Evolutionary conservation across 2,329 filamentous ascomycete genomes (phyloP).

Genomic region (Zasmidium cellare): DNA sequence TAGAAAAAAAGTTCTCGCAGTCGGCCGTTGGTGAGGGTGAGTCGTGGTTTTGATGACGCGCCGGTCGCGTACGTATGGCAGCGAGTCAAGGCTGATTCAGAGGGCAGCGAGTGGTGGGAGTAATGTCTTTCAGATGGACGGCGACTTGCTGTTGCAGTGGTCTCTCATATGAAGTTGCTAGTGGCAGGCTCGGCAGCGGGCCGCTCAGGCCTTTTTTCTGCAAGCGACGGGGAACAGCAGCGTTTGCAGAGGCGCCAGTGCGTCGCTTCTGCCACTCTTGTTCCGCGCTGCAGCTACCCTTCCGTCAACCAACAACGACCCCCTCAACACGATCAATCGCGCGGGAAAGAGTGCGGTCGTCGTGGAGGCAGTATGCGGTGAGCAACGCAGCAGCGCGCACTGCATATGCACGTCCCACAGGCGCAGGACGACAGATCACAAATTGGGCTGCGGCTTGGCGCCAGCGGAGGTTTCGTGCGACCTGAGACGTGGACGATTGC

Average conservation of each 20-base stretch:
- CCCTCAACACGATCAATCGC: not conserved
- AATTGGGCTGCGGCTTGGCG: conserved; percentile 5
- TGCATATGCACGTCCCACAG: not conserved
- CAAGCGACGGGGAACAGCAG: not conserved
- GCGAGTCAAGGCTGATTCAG: not conserved
- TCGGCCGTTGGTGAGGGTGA: not conserved
- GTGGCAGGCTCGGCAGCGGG: not conserved
- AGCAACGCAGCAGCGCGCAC: not conserved
- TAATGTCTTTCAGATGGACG: not conserved
- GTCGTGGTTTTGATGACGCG: not conserved
- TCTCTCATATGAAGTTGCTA: not conserved
- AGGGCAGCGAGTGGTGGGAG: not conserved
- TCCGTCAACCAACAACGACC: not conserved
- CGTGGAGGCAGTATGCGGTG: not conserved
- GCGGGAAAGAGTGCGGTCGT: not conserved
- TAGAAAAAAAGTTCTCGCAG: not conserved
- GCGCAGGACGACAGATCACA: not conserved
- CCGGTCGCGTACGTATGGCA: not conserved
- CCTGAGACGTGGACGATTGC: conserved; percentile 1
- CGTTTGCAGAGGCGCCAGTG: too few species aligned
- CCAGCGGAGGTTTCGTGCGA: not conserved
- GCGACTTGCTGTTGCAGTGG: conserved; percentile 8
- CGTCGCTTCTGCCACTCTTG: too few species aligned
- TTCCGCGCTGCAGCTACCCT: not conserved
- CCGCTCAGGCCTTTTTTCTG: not conserved